Percentiles rank a stretch among this genome's conserved stretches.
These are phyloP conservation scores for Microdochium trichocladiopsis DNA, from an alignment of 2,329 filamentous ascomycete genomes.

Conservation along the genomic window DNA sequence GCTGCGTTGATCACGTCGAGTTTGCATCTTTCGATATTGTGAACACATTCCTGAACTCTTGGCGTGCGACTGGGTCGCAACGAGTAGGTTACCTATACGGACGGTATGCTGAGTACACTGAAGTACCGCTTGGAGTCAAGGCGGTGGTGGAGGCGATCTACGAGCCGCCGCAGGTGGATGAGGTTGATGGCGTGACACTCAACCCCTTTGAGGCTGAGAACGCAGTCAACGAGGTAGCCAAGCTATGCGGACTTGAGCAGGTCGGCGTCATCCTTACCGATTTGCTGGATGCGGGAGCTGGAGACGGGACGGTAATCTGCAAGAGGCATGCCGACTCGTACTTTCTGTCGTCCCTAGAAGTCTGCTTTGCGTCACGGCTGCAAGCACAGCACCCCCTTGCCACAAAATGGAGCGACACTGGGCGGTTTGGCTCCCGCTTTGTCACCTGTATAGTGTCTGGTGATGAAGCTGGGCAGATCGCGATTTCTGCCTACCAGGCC, in stretches of 20 bases:
- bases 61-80: slow-evolving; percentile 79
- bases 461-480: slow-evolving; percentile 81
- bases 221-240: slow-evolving; percentile 73
- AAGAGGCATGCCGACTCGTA: slow-evolving; percentile 95
- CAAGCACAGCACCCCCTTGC: slow-evolving; percentile 85
- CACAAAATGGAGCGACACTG: slow-evolving; percentile 95
- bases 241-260: slow-evolving; percentile 75
- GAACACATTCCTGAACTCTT: slow-evolving; percentile 85
- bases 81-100: slow-evolving; percentile 88
- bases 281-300: slow-evolving; percentile 71
- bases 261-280: slow-evolving; percentile 96
- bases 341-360: slow-evolving; percentile 86
- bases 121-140: slow-evolving; percentile 90
- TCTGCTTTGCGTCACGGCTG: slow-evolving; percentile 79
- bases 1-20: slow-evolving; percentile 98
- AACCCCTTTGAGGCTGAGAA: slow-evolving; percentile 80
- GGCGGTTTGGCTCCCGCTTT: slow-evolving; percentile 90
- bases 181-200: slow-evolving; percentile 80
- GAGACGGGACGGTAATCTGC: slow-evolving; percentile 83
- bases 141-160: slow-evolving; percentile 96
- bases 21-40: slow-evolving; percentile 81
- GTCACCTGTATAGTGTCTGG: slow-evolving; percentile 95
- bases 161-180: slow-evolving; percentile 85
- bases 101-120: slow-evolving; percentile 80
- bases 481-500: slow-evolving; percentile 87